These are phyloP conservation scores for Leccinum laetum DNA, from an alignment of 1,284 basidiomycete species.

Conservation along the genomic window DNA sequence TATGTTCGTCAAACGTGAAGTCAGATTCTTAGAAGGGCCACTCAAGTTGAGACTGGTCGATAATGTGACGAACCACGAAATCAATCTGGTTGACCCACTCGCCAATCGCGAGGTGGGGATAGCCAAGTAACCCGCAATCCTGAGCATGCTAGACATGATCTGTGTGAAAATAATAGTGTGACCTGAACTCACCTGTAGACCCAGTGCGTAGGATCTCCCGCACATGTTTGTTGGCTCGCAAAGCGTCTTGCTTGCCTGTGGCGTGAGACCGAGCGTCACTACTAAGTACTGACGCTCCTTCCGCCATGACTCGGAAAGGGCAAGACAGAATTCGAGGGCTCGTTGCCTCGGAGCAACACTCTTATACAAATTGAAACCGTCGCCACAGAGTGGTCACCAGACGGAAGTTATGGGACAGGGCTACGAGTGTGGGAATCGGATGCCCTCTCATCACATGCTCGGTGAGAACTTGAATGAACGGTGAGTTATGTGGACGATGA, in stretches of 20 bases:
- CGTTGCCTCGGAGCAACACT: too few species aligned
- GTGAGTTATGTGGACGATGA: too few species aligned
- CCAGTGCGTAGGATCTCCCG: conserved; percentile 57
- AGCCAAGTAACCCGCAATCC: conserved; percentile 42
- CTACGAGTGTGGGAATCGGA: too few species aligned
- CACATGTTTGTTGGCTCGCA: conserved; percentile 44
- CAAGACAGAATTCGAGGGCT: too few species aligned
- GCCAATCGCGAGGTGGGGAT: conserved; percentile 44
- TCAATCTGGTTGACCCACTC: conserved; percentile 65
- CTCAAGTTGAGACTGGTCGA: background rate
- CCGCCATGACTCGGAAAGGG: too few species aligned
- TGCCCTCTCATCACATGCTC: too few species aligned
- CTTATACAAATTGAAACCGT: too few species aligned
- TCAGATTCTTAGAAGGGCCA: background rate
- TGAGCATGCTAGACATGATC: conserved; percentile 24
- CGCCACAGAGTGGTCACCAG: too few species aligned
- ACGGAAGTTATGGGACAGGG: too few species aligned
- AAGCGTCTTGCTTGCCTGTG: too few species aligned
- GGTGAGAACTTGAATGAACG: too few species aligned
- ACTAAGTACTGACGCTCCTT: too few species aligned
- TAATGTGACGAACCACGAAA: conserved; percentile 45
- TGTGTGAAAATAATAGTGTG: conserved; percentile 2
- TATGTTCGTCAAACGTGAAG: conserved; percentile 32
- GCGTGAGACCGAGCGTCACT: background rate
- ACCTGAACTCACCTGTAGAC: conserved; percentile 39